Percentiles rank a stretch among this genome's conserved stretches.
Evolutionary conservation across 768 basidiomycete species (phyloP).

Genomic region (Pulveroboletus sp.): DNA sequence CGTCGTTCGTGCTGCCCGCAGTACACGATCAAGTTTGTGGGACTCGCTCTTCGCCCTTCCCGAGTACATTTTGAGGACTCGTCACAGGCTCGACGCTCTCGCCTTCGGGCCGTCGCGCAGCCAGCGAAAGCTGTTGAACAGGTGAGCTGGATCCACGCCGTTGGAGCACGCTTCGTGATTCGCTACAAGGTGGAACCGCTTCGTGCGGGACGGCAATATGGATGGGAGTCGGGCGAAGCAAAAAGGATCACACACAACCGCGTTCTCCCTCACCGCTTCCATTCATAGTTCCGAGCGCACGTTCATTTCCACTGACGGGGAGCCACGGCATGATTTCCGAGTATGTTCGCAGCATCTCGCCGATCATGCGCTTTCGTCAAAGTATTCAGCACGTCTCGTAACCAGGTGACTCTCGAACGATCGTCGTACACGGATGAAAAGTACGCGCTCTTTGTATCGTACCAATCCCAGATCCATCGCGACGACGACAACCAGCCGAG

Average conservation of each 20-base stretch:
- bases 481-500: slow-evolving; percentile 50
- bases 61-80: slow-evolving; percentile 15
- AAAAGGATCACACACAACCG: slow-evolving; percentile 6
- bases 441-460: slow-evolving; percentile 68
- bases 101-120: slow-evolving; percentile 67
- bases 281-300: slow-evolving; percentile 55
- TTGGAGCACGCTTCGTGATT: not conserved
- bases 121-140: slow-evolving; percentile 70
- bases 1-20: slow-evolving; percentile 84
- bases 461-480: slow-evolving; percentile 76
- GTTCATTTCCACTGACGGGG: slow-evolving; percentile 27
- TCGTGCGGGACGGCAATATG: slow-evolving; percentile 44
- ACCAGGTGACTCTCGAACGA: slow-evolving; percentile 70
- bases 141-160: slow-evolving; percentile 37
- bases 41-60: slow-evolving; percentile 3
- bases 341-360: slow-evolving; percentile 32
- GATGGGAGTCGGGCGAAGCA: slow-evolving; percentile 19
- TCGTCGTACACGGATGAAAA: slow-evolving; percentile 79
- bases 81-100: slow-evolving; percentile 57
- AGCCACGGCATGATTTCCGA: slow-evolving; percentile 54
- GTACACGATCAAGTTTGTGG: slow-evolving; percentile 81
- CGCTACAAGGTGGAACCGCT: slow-evolving; percentile 65
- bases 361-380: not conserved
- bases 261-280: slow-evolving; percentile 42
- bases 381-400: not conserved